Conservation (phyloP, 306 rosid genomes). For the Luffa acutangula region DNA sequence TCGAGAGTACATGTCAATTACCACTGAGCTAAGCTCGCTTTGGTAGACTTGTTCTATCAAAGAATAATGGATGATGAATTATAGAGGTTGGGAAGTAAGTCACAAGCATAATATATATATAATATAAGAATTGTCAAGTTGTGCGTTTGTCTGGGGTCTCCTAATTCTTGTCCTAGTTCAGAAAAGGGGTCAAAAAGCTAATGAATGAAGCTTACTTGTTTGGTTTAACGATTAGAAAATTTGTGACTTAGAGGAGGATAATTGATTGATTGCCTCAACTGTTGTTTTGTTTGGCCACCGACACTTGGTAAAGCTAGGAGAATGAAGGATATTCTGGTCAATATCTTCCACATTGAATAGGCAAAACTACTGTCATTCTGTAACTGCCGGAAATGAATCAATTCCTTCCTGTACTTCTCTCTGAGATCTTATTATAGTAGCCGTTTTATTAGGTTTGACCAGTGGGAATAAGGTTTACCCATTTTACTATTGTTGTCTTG, state of each 20-base stretch:
- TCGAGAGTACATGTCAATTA: too few species aligned
- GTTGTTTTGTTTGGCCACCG: slow-evolving; percentile 6
- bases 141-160: slow-evolving; percentile 6
- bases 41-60: too few species aligned
- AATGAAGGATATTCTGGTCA: neutral
- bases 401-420: neutral
- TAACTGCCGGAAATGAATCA: slow-evolving; percentile 3
- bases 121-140: neutral
- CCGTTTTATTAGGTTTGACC: slow-evolving; percentile 8
- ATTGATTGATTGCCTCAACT: neutral
- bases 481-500: neutral
- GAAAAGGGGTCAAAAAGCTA: neutral
- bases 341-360: neutral
- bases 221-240: neutral
- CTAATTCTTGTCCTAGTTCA: neutral
- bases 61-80: neutral
- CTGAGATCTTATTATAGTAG: neutral
- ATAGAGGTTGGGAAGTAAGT: neutral
- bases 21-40: too few species aligned
- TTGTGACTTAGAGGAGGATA: neutral
- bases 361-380: neutral
- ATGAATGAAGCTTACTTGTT: neutral
- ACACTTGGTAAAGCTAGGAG: slow-evolving; percentile 9
- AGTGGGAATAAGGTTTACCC: neutral
- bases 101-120: neutral